Evolutionary conservation across 2,329 filamentous ascomycete species (phyloP), one percentile per base, ranked within the genome.

Genomic region (Ophiocordyceps camponoti-leonardi): DNA sequence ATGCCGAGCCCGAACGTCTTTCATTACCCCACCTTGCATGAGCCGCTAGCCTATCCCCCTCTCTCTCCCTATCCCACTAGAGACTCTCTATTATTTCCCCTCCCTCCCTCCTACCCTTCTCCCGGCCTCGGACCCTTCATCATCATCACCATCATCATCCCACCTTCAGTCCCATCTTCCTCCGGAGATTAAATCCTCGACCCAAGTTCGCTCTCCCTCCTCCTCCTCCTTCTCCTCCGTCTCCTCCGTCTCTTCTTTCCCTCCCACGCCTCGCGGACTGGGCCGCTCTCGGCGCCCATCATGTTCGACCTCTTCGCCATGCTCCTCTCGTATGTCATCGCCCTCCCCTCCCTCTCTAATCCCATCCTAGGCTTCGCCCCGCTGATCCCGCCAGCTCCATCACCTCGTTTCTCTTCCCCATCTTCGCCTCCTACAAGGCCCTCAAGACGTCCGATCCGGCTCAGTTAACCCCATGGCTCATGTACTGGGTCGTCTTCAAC

Each of bases 361-460:
- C 48, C 45, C 51, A 53, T 48, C 19, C 35, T 45, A 19, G 44
- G 47, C 45, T 47, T 26, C 10, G 31, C 43, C 42, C 46, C 46
- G 43, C 26, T 42, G 20, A 13, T 44, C 42, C 35, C 45, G 37
- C 44, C 60, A 94, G 87, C 60, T 90, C 86, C 51, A 65, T 90
- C 61, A 80, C 84, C 48, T 93, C 88, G 47, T 87, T 94, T 59
- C 79, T 95, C 59, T 93, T 96, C 61, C 92, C 92, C 44, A 79
- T 95, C 51, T 96, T 94, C 67, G 88, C 90, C 53, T 94, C 90
- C 51, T 96, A 95, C 75, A 96, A 96, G 71, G 90, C 92, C 43
- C 82, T 98, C 58, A 90, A 92, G 67, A 88, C 86, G 16, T 83
- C 83, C 45, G 86, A 95, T 62, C 87, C 88, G 2, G 81, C 86